Percentiles rank a stretch among this genome's conserved stretches.
These are phyloP conservation scores for Orbilia ellipsospora DNA, from an alignment of 2,329 filamentous ascomycete genomes.

Conservation along the genomic window DNA sequence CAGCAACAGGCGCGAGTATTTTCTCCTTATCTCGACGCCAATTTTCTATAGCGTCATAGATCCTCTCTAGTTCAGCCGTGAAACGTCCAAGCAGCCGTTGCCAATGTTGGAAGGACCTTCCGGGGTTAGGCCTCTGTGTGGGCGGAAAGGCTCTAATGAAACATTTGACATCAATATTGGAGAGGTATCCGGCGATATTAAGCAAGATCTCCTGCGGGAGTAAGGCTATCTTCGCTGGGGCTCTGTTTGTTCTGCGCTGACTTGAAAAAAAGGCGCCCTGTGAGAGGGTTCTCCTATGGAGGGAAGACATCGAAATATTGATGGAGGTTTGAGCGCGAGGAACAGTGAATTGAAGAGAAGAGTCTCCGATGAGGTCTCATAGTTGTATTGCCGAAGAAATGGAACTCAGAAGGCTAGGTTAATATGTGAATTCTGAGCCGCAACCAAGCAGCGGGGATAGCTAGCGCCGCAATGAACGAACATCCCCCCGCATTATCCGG, in stretches of 20 bases:
- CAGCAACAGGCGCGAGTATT: background rate
- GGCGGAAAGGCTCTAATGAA: slow-evolving; percentile 20
- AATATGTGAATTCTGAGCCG: too few species aligned
- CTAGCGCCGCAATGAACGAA: too few species aligned
- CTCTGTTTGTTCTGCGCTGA: background rate
- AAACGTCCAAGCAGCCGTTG: slow-evolving; percentile 33
- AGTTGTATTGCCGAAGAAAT: background rate
- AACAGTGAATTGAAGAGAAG: background rate
- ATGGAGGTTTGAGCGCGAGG: background rate
- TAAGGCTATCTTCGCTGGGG: background rate
- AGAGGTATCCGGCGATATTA: slow-evolving; percentile 39
- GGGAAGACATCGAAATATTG: slow-evolving; percentile 8
- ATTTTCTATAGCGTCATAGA: slow-evolving; percentile 40
- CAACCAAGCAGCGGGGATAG: too few species aligned
- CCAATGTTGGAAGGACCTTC: slow-evolving; percentile 33
- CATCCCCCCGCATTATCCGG: too few species aligned
- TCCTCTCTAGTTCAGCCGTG: background rate
- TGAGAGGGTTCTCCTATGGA: slow-evolving; percentile 1
- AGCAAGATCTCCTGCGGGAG: slow-evolving; percentile 41
- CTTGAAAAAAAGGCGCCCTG: background rate
- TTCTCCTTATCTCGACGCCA: slow-evolving; percentile 4
- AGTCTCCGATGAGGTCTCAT: background rate
- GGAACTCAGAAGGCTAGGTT: too few species aligned
- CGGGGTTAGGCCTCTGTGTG: slow-evolving; percentile 7
- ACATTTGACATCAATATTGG: slow-evolving; percentile 27